Base-by-base conservation (phyloP, 805 yeast species). In the Lachancea thermotolerans region DNA sequence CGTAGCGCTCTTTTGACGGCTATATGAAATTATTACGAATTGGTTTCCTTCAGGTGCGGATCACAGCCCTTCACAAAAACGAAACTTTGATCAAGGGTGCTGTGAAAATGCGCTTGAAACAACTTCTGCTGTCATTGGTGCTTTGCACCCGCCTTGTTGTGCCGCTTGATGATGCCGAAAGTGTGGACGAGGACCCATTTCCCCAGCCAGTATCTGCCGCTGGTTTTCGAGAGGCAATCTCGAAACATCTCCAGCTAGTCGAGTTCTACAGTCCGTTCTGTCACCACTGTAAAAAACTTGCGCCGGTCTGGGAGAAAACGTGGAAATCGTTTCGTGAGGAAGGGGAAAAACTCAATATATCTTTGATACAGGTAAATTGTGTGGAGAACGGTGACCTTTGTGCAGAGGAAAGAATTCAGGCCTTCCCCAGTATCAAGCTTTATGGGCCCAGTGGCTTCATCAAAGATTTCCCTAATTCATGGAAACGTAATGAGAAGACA, bases 221-320 rank as follows among this genome's bases (percentile, higher is more conserved):
- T 1, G 71, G 68, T 16, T 87, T 85, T 57, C 79, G 77, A 43
- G 48, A 61, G 10, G 66, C 68, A 32, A 58, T 78, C n/a, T 58
- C 69, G 15, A 65, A 71, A 9, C 83, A 83, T 2, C 66, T 81
- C 16, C 82, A 89, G 56, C 73, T 91, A 57, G 81, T 91, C 30
- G 96, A 91, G 66, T 90, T 88, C 65, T 93, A 67, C 60, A 87
- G 96, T 29, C 99, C 99, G 0, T 82, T 82, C 57, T 93, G 99
- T 62, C 62, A 69, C 7, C 98, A 91, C 65, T 93, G 99, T 67
- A 74, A 69, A 49, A 71, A 67, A 7, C 67, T 93, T 43, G 93
- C 86, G 2, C 98, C 99, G 1, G 72, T 68, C 7, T 93, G 98
- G 97, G 75, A 79, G 47, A 70, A 74, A 45, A 75, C 91, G 0